Evolutionary conservation across 148 eudicot species (phyloP), one percentile per base, ranked within the genome.

Genomic region (Mesembryanthemum crystallinum): DNA sequence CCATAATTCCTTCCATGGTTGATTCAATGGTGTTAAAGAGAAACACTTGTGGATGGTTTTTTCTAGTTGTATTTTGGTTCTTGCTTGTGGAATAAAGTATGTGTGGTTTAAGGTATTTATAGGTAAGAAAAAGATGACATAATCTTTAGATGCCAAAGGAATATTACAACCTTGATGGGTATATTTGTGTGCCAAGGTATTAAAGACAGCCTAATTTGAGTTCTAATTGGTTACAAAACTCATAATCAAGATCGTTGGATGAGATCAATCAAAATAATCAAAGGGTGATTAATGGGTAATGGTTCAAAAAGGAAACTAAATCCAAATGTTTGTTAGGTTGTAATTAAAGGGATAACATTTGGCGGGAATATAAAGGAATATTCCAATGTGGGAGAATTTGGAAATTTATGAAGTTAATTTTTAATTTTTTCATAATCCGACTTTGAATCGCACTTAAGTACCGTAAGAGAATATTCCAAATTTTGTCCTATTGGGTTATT

Each of bases 1-100:
- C 88, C 66, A 90, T 85, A 24, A 87, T 83, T 73, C 87, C 84
- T 0, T 85, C 90, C 94, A 89, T 89, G 39, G 39, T 35, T 35
- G 39, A 35, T 2, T 35, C 39, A 35, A 35, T 35, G 4, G 6
- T 2, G 39, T 35, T 35, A 35, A 35, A 35, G 6, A 2, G 39
- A 35, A 35, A 35, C 7, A 47, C 5, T 47, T 47, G 13, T 47
- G 18, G 18, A 47, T 47, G 20, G 62, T 24, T 9, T 64, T 32
- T 43, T 60, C 7, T 51, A 24, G 20, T 70, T 27, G 25, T 17
- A n/a, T 14, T 12, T 24, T 6, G 52, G 13, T 29, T 5, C 18
- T 18, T 15, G 54, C 20, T 61, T 35, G 30, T 27, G 64, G 17
- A 67, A 5, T 42, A 6, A 24, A n/a, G n/a, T n/a, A n/a, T n/a